A percentile compares a stretch with the other conserved stretches of the same genome.
Conservation (phyloP, 257 asterid genomes). For the Galeopsis tetrahit region DNA sequence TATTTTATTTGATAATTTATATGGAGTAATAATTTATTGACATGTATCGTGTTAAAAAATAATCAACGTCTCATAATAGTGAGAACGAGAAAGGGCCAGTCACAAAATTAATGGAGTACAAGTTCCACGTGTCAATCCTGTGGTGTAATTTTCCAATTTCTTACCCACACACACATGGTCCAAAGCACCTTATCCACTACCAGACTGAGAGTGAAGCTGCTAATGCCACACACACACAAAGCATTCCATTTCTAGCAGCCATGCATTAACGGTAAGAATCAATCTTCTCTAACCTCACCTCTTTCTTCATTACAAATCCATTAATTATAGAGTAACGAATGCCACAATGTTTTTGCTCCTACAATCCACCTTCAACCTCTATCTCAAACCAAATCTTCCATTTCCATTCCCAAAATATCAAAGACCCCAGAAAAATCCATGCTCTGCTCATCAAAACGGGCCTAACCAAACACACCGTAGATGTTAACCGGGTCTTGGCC, state of each 20-base stretch:
- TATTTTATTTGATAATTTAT: no score
- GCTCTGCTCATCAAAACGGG: constrained; percentile 78
- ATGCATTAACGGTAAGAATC: constrained; percentile 35
- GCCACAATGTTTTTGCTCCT: constrained; percentile 70
- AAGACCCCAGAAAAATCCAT: constrained; percentile 64
- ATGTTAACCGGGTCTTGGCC: constrained; percentile 66
- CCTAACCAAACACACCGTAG: constrained; percentile 51
- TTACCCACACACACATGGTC: neutral
- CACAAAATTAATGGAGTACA: no score
- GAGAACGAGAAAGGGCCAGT: no score
- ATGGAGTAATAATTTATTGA: no score
- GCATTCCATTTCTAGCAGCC: constrained; percentile 5
- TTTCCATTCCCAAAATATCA: constrained; percentile 51
- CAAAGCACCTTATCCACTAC: constrained; percentile 28
- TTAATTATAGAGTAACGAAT: constrained; percentile 33
- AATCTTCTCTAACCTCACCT: constrained; percentile 24
- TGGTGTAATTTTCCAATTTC: neutral
- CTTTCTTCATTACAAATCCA: constrained; percentile 22
- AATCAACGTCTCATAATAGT: no score
- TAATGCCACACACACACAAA: neutral
- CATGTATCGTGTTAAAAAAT: no score
- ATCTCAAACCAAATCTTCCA: constrained; percentile 67
- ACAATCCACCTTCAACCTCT: constrained; percentile 74
- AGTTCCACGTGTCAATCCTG: neutral
- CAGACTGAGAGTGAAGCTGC: neutral